Percentiles rank a stretch among this genome's conserved stretches.
Conservation (phyloP, 345 rosid species). For the Euclidium syriacum region DNA sequence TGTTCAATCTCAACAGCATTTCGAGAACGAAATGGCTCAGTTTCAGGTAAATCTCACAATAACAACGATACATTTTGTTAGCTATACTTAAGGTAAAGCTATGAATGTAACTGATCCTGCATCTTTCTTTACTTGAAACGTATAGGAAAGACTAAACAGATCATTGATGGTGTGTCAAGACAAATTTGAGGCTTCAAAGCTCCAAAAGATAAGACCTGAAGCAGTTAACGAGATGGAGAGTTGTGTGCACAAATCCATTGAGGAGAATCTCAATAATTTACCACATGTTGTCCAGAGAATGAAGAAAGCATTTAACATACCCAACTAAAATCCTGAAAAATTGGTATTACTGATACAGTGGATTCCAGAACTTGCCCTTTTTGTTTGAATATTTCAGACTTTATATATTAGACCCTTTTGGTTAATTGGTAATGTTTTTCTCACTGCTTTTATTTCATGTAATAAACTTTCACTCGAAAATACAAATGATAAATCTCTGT, state of each 20-base stretch:
- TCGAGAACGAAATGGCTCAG: conserved; percentile 83
- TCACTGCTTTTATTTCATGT: no score
- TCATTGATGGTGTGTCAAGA: conserved; percentile 91
- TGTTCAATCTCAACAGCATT: conserved; percentile 62
- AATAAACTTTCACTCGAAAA: neutral
- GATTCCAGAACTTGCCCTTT: neutral
- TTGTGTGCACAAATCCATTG: conserved; percentile 66
- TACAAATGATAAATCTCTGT: neutral
- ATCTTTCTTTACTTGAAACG: neutral
- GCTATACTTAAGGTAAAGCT: neutral
- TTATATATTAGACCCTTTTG: no score
- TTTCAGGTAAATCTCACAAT: conserved; percentile 56
- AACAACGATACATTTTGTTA: neutral
- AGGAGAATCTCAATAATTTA: conserved; percentile 56
- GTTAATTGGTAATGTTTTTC: no score
- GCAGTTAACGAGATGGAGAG: conserved; percentile 57
- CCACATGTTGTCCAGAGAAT: conserved; percentile 67
- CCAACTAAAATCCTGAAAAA: conserved; percentile 14
- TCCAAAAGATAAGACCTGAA: conserved; percentile 47
- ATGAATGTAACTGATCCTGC: neutral
- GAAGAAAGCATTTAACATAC: conserved; percentile 48
- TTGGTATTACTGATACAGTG: neutral
- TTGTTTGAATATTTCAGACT: conserved; percentile 8
- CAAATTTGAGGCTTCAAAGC: conserved; percentile 69
- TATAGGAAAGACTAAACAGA: conserved; percentile 79